Evolutionary conservation across 805 yeast species (phyloP), one percentile per base, ranked within the genome.

Genomic region (Zygosaccharomyces gambellarensis): DNA sequence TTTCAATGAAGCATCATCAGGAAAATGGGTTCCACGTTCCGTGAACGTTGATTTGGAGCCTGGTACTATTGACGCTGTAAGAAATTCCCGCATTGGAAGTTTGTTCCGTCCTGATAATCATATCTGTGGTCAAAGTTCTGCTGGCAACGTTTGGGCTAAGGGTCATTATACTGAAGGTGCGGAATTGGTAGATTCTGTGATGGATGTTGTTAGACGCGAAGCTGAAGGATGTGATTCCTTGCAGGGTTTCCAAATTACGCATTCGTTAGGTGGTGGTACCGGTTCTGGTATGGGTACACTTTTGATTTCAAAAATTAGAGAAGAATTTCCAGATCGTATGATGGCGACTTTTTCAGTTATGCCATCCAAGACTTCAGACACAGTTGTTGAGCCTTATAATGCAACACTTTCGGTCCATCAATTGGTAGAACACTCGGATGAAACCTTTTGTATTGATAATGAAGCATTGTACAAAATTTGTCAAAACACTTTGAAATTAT

Each of bases 161-260:
- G 97, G 97, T 65, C 94, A 87, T 73, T 90, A 90, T 76, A 90
- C 97, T 34, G 97, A 90, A 71, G 97, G 97, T 61, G 96, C 97
- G 4, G 97, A 90, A 75, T 77, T 90, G 57, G 90, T 87, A 39
- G 96, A 90, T 64, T 80, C 89, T 22, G 96, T 90, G 19, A 71
- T 90, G 77, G 97, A 90, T 58, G 89, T 86, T 31, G 81, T 90
- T 42, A 83, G 97, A 74, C 84, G 96, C 70, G 97, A 90, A 71
- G 96, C 95, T 30, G 97, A 90, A 74, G 85, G 85, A 39, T 82
- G 95, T 70, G 97, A 90, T 69, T 85, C 95, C 54, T 78, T 90
- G 61, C 97, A 90, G 75, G 97, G 97, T 60, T 90, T 90, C 81
- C 97, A 90, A 73, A 84, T 90, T 66, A 76, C 89, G 29, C 90